Conservation (phyloP, 208 protist species). For the Phytomonas francai region DNA sequence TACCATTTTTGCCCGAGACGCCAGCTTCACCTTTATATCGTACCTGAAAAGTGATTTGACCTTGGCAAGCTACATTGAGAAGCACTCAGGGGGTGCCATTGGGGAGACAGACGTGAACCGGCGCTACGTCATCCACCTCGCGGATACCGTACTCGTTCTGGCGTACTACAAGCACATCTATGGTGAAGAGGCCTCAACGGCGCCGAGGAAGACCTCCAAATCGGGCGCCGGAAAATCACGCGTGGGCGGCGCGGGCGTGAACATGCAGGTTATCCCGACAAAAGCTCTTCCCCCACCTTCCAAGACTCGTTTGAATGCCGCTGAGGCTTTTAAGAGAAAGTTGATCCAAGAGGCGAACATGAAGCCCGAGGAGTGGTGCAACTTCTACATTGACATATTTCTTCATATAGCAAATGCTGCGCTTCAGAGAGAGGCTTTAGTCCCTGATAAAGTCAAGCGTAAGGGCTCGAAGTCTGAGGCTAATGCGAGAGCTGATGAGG, state of each 20-base stretch:
- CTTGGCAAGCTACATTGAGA: conserved; percentile 42
- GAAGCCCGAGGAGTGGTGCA: conserved; percentile 88
- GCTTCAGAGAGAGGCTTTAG: conserved; percentile 59
- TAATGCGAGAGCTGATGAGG: conserved; percentile 23
- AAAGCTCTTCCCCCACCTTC: conserved; percentile 39
- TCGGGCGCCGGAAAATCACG: conserved; percentile 6
- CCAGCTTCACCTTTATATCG: conserved; percentile 62
- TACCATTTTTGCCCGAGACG: conserved; percentile 80
- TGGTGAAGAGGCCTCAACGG: conserved; percentile 12
- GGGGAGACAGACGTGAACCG: conserved; percentile 15
- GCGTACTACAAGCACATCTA: conserved; percentile 73
- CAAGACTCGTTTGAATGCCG: conserved; percentile 28
- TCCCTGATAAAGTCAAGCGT: conserved; percentile 5
- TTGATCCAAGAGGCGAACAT: conserved; percentile 63
- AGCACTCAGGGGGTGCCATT: conserved; percentile 25
- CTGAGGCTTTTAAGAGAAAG: conserved; percentile 59
- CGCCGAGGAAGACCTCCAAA: conserved; percentile 8
- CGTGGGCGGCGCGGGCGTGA: neutral
- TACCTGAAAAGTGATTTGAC: conserved; percentile 35
- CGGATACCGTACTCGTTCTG: conserved; percentile 71
- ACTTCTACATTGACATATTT: conserved; percentile 76
- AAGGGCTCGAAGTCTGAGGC: conserved; percentile 14
- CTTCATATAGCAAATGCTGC: conserved; percentile 73
- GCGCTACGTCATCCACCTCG: conserved; percentile 72
- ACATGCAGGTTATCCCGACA: conserved; percentile 41